phyloP scores from a whole-genome alignment of 495 filamentous ascomycete genomes.

The Penicillium manginii region DNA sequence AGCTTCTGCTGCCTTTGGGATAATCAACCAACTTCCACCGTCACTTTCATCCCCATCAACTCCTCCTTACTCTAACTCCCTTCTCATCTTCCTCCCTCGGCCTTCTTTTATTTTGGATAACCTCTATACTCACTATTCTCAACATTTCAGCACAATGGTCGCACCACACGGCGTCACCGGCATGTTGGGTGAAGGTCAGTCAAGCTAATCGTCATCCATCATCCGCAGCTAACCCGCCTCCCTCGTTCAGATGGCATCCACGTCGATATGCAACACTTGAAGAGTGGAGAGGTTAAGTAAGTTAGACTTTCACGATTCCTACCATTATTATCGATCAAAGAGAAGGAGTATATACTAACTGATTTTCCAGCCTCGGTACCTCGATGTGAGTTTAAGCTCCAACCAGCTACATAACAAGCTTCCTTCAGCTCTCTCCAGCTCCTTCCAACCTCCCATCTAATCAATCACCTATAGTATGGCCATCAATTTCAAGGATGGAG shows the following conservation, averaged over 20 bases:
- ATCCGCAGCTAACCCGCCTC: constrained; percentile 28
- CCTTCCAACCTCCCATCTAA: neutral
- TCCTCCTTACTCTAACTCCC: constrained; percentile 11
- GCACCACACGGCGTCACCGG: constrained; percentile 60
- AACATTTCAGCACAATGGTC: constrained; percentile 38
- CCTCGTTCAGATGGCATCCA: constrained; percentile 87
- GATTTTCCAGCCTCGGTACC: constrained; percentile 75
- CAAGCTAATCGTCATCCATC: constrained; percentile 27
- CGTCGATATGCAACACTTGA: constrained; percentile 94
- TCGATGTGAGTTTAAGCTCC: constrained; percentile 77
- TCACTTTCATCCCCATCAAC: constrained; percentile 21
- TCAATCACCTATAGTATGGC: constrained; percentile 54
- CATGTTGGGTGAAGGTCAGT: constrained; percentile 71
- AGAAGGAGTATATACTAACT: constrained; percentile 32
- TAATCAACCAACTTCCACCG: constrained; percentile 31
- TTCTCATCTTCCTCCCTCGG: constrained; percentile 8
- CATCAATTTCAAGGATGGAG: constrained; percentile 96
- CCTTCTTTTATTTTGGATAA: constrained; percentile 2
- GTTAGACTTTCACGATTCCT: constrained; percentile 27
- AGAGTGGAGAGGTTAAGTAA: constrained; percentile 91
- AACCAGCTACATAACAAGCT: constrained; percentile 15
- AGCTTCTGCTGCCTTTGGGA: constrained; percentile 44
- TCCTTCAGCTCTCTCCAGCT: constrained; percentile 4
- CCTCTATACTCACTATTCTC: neutral
- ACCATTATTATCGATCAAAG: neutral